Percentiles rank a stretch among this genome's conserved stretches.
Conservation (phyloP, 1,284 basidiomycete species). For the Cryptococcus sp. region DNA sequence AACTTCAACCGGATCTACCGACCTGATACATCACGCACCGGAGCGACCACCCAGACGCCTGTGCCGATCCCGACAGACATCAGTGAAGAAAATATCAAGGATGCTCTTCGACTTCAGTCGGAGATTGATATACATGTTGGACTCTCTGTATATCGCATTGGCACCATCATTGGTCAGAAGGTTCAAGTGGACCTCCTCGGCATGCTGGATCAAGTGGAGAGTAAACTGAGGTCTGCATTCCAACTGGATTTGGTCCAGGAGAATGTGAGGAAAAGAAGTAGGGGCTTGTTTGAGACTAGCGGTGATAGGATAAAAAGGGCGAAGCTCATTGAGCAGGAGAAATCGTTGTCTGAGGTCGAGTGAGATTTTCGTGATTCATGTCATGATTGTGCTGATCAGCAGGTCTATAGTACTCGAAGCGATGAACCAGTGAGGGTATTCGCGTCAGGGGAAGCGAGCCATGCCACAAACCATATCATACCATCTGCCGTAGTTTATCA, state of each 20-base stretch:
- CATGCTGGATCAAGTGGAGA: constrained; percentile 4
- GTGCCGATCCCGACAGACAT: too few relatives aligned
- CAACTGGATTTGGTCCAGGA: constrained; percentile 7
- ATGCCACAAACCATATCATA: too few relatives aligned
- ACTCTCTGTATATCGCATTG: background rate
- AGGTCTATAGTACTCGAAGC: too few relatives aligned
- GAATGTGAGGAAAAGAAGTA: constrained; percentile 1
- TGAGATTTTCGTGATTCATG: background rate
- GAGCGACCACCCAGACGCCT: too few relatives aligned
- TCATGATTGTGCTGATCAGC: too few relatives aligned
- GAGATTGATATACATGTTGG: background rate
- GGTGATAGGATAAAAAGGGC: background rate
- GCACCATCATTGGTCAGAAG: constrained; percentile 2
- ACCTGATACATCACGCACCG: too few relatives aligned
- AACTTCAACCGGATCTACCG: too few relatives aligned
- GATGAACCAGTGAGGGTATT: too few relatives aligned
- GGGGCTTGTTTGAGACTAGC: constrained; percentile 8
- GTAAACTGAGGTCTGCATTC: constrained; percentile 10
- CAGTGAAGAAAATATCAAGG: background rate
- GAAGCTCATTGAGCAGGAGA: background rate
- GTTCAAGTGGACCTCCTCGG: constrained; percentile 4
- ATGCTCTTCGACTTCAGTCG: constrained; percentile 1
- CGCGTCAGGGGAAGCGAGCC: too few relatives aligned
- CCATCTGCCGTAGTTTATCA: too few relatives aligned
- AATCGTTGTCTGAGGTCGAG: background rate